Percentiles rank a stretch among this genome's conserved stretches.
These are phyloP conservation scores for Vitis hybrid DNA, from an alignment of 177 flowering plant genomes.

Conservation along the genomic window DNA sequence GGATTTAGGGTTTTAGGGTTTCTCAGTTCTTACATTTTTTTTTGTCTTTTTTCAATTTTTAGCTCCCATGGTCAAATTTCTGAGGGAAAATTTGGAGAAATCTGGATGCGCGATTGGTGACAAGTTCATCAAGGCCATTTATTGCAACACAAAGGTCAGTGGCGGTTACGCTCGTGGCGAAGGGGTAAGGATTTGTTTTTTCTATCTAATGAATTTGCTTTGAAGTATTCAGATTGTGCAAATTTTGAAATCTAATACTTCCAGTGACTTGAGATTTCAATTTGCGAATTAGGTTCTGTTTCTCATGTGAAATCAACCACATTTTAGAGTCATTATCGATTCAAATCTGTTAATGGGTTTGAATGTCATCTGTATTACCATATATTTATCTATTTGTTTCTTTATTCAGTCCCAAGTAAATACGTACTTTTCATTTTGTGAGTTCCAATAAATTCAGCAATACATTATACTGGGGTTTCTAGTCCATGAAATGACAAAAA, in stretches of 20 bases:
- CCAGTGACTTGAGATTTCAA: neutral
- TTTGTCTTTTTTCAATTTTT: neutral
- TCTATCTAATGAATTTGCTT: neutral
- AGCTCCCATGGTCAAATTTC: constrained; percentile 83
- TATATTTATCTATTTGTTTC: too few relatives aligned
- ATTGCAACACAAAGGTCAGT: constrained; percentile 40
- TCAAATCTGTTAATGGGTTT: too few relatives aligned
- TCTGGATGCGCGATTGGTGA: constrained; percentile 61
- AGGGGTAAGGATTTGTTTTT: constrained; percentile 49
- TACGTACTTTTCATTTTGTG: too few relatives aligned
- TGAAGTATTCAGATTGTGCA: neutral
- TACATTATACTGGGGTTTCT: neutral
- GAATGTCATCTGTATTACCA: too few relatives aligned
- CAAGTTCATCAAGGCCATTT: constrained; percentile 71
- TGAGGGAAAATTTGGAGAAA: constrained; percentile 73
- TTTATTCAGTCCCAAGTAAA: too few relatives aligned
- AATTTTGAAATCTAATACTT: too few relatives aligned
- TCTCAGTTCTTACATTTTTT: neutral
- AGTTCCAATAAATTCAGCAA: too few relatives aligned
- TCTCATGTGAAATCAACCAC: too few relatives aligned
- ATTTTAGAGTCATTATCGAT: too few relatives aligned
- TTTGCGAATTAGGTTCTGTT: too few relatives aligned
- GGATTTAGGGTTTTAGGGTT: too few relatives aligned
- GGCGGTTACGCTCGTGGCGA: constrained; percentile 73
- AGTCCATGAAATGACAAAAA: neutral